phyloP scores from a whole-genome alignment of 2,329 filamentous ascomycete species.

The Alternaria incomplexa region DNA sequence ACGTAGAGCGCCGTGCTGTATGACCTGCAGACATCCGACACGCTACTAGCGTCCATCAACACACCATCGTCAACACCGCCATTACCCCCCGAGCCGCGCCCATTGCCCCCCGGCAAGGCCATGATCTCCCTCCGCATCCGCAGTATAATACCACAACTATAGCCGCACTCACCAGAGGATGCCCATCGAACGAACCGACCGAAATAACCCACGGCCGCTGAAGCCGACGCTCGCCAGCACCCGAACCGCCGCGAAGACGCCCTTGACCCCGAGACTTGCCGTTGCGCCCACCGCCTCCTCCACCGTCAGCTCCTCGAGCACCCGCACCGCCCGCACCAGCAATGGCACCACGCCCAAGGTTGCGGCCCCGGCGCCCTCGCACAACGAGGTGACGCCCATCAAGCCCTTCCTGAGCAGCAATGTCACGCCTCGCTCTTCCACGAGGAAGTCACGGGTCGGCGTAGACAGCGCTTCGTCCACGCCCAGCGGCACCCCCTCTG shows the following conservation, averaged over 20 bases:
- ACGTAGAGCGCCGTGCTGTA: conserved; percentile 20
- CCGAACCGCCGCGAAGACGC: conserved; percentile 59
- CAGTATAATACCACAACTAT: conserved; percentile 19
- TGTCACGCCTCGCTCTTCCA: conserved; percentile 79
- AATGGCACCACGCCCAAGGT: conserved; percentile 35
- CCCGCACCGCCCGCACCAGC: conserved; percentile 35
- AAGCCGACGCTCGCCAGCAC: conserved; percentile 72
- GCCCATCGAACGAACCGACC: conserved; percentile 50
- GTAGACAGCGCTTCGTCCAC: conserved; percentile 72
- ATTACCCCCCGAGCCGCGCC: conserved; percentile 31
- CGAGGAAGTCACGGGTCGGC: conserved; percentile 67
- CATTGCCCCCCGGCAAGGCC: conserved; percentile 34
- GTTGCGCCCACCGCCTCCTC: conserved; percentile 38
- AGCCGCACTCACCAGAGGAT: conserved; percentile 36
- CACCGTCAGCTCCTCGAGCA: conserved; percentile 38
- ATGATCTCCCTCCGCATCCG: conserved; percentile 32
- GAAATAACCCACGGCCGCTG: conserved; percentile 63
- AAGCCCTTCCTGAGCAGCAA: conserved; percentile 68
- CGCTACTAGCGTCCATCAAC: conserved; percentile 25
- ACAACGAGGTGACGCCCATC: conserved; percentile 62
- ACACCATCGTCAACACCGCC: conserved; percentile 27
- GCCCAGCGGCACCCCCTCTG: conserved; percentile 65
- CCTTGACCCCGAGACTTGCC: conserved; percentile 66
- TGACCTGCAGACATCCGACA: conserved; percentile 16
- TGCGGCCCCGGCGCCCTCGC: conserved; percentile 40